These are phyloP conservation scores for Apocynum venetum DNA, from an alignment of 257 asterid species.

Conservation along the genomic window DNA sequence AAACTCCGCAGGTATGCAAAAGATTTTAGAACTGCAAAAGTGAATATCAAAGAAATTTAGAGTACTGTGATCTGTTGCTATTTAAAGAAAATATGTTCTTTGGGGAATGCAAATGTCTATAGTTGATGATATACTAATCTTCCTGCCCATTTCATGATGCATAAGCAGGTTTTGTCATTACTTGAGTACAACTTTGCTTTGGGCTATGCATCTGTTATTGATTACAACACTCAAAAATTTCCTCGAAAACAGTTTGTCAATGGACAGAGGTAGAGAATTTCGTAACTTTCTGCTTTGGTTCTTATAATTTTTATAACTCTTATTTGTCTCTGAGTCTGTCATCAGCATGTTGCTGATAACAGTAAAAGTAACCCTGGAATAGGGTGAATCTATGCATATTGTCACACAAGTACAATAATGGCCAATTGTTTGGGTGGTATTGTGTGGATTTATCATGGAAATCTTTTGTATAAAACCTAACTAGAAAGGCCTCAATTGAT, in stretches of 20 bases:
- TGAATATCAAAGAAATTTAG: neutral
- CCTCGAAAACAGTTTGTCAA: constrained; percentile 50
- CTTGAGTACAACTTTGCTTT: constrained; percentile 55
- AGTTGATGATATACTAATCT: neutral
- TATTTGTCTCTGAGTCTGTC: neutral
- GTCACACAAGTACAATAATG: neutral
- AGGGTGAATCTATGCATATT: neutral
- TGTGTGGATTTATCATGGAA: neutral
- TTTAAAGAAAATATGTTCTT: neutral
- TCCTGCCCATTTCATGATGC: neutral
- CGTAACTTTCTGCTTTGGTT: neutral
- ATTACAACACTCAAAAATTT: constrained; percentile 83
- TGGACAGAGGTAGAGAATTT: constrained; percentile 71
- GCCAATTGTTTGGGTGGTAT: neutral
- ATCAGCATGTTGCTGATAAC: neutral
- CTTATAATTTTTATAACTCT: neutral
- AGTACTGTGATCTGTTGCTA: neutral
- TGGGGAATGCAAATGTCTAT: neutral
- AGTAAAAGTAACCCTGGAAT: neutral
- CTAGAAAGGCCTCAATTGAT: neutral
- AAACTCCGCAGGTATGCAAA: neutral
- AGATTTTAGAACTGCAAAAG: neutral
- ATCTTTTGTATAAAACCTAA: neutral
- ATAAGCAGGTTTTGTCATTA: constrained; percentile 73
- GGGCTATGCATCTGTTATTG: constrained; percentile 77